These are phyloP conservation scores for Venturia nashicola DNA, from an alignment of 2,329 filamentous ascomycete species.

Conservation along the genomic window DNA sequence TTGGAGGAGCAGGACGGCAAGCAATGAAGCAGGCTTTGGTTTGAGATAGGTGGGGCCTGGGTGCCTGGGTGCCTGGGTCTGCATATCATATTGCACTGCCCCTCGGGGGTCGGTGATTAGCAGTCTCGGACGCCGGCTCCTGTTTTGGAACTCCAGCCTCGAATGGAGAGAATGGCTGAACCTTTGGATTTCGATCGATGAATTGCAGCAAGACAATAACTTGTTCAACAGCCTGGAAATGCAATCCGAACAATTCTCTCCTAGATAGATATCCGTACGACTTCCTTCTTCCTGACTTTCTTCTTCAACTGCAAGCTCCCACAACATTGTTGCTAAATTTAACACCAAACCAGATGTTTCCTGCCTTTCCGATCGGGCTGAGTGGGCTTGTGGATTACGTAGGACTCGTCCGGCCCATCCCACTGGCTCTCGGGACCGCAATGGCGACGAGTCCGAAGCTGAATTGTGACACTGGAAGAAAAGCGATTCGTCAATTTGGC, in stretches of 20 bases:
- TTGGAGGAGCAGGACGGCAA: not conserved
- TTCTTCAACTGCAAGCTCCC: not conserved
- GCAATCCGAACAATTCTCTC: not conserved
- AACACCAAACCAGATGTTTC: not conserved
- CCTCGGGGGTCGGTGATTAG: not conserved
- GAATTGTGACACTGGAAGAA: not conserved
- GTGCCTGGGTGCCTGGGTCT: not conserved
- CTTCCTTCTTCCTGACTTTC: too few species aligned
- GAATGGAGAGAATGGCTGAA: not conserved
- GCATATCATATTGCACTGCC: not conserved
- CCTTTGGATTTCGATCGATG: not conserved
- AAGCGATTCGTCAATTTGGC: not conserved
- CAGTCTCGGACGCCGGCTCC: not conserved
- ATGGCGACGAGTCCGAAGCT: not conserved
- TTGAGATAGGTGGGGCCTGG: not conserved
- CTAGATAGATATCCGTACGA: not conserved
- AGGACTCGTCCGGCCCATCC: not conserved
- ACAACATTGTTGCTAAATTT: not conserved
- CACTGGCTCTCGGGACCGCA: not conserved
- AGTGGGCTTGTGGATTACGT: not conserved
- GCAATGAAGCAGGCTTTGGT: not conserved
- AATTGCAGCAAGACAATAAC: not conserved
- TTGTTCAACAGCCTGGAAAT: too few species aligned
- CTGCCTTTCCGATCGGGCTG: not conserved
- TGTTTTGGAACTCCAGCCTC: not conserved